Evolutionary conservation across 495 filamentous ascomycete genomes (phyloP), one percentile per base, ranked within the genome.

Genomic region (Penicillium pulvis): DNA sequence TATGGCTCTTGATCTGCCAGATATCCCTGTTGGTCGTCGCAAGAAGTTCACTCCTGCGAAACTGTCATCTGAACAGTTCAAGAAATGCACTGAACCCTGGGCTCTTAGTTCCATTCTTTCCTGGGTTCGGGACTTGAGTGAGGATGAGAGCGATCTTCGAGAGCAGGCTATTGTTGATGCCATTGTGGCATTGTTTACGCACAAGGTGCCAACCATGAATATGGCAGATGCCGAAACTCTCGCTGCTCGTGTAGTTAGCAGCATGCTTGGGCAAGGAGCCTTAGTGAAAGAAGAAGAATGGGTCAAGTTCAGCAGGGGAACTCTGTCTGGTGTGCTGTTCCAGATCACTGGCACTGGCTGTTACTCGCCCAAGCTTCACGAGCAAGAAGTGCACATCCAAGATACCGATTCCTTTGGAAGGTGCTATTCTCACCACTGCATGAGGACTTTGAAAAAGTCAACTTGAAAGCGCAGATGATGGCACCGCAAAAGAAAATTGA

Each of bases 151-250:
- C 43, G 92, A 99, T 74, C 81, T 99, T 23, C 90, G 89, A 64
- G 83, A 90, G 65, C 87, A 89, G 55, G 85, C 88, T 6, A 83
- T 98, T 46, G 86, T 89, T 33, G 92, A 97, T 53, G 93, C 90
- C 2, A 83, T 98, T 43, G 87, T 97, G 23, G 90, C 87, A 9
- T 77, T 99, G 20, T 98, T 99, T 69, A 96, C 92, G 16, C 86
- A 92, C 74, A 97, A 96, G 72, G 92, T 99, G 2, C 92, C 95
- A 1, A 99, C 93, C 0, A 98, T 99, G 94, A 98, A 99, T 65
- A 92, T 92, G 46, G 92, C 94, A 2, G 94, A 98, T 79, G 95
- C 95, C 2, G 94, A 99, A 68, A 87, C 88, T 7, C 78, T 99
- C 20, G 89, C 90, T 47, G 82, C 86, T 45, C 85, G 83, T 50